phyloP scores from a whole-genome alignment of 345 rosid species.

The Salix suchowensis region DNA sequence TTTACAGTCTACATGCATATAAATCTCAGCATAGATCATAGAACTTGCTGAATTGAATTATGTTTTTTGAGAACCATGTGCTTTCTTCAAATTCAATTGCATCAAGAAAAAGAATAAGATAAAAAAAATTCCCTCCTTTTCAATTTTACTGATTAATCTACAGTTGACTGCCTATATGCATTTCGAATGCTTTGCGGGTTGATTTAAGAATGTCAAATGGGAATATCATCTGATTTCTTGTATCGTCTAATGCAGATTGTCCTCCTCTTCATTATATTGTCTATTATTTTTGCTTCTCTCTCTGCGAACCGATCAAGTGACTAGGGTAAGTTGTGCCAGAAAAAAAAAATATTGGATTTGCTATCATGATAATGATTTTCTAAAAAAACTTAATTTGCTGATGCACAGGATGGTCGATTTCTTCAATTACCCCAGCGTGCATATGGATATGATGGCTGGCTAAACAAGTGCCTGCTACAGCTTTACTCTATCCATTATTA shows the following conservation, averaged over 20 bases:
- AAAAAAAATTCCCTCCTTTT: not conserved
- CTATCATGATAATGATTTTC: not conserved
- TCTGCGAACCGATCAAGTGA: conserved; percentile 21
- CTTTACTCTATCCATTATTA: not conserved
- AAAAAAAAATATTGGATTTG: not conserved
- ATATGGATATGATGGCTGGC: not conserved
- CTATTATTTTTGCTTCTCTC: conserved; percentile 34
- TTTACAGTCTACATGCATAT: not conserved
- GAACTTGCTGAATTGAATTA: not conserved
- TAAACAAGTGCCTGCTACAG: not conserved
- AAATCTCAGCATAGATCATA: not conserved
- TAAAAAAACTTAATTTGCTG: not conserved
- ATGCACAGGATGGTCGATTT: not conserved
- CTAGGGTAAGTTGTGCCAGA: conserved; percentile 17
- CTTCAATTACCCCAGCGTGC: not conserved
- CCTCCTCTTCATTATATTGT: conserved; percentile 35
- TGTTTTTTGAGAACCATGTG: not conserved
- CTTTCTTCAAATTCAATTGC: not conserved
- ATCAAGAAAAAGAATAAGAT: too few relatives aligned
- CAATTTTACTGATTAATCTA: not conserved
- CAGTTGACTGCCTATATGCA: not conserved
- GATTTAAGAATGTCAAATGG: not conserved
- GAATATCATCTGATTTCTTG: conserved; percentile 14
- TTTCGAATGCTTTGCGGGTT: not conserved
- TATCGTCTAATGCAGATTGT: conserved; percentile 32